These are phyloP conservation scores for Mycena haematopus DNA, from an alignment of 768 basidiomycete genomes.

Conservation along the genomic window DNA sequence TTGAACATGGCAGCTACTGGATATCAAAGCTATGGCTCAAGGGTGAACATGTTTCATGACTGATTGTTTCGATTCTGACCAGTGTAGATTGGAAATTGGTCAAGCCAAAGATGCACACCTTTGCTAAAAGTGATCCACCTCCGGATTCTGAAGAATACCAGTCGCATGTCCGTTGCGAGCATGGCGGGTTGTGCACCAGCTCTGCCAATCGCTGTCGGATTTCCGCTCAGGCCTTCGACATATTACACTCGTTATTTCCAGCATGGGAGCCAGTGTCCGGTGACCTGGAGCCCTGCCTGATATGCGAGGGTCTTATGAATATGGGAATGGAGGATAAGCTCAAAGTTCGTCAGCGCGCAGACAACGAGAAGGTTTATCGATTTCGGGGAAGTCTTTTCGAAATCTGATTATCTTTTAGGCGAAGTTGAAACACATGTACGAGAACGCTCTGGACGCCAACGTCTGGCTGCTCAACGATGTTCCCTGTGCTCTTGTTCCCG, in stretches of 20 bases:
- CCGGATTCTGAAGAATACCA: slow-evolving; percentile 66
- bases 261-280: slow-evolving; percentile 64
- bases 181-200: slow-evolving; percentile 65
- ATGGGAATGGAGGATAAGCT: slow-evolving; percentile 67
- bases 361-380: slow-evolving; percentile 75
- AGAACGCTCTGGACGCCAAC: slow-evolving; percentile 55
- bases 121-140: slow-evolving; percentile 62
- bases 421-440: slow-evolving; percentile 66
- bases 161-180: slow-evolving; percentile 74
- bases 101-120: slow-evolving; percentile 80
- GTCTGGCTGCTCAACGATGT: slow-evolving; percentile 53
- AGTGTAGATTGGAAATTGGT: slow-evolving; percentile 73
- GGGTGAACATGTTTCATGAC: slow-evolving; percentile 50
- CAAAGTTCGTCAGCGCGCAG: slow-evolving; percentile 68
- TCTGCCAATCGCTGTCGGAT: slow-evolving; percentile 64
- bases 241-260: slow-evolving; percentile 67
- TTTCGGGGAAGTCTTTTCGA: slow-evolving; percentile 13
- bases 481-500: slow-evolving; percentile 64
- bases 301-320: slow-evolving; percentile 66
- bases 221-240: slow-evolving; percentile 62
- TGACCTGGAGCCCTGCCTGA: slow-evolving; percentile 58
- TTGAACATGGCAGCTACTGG: slow-evolving; percentile 61
- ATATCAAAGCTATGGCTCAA: slow-evolving; percentile 82
- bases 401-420: slow-evolving; percentile 49
- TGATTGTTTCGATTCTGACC: slow-evolving; percentile 3